Evolutionary conservation across 805 yeast genomes (phyloP).

Genomic region (Saccharomycopsis amapae): DNA sequence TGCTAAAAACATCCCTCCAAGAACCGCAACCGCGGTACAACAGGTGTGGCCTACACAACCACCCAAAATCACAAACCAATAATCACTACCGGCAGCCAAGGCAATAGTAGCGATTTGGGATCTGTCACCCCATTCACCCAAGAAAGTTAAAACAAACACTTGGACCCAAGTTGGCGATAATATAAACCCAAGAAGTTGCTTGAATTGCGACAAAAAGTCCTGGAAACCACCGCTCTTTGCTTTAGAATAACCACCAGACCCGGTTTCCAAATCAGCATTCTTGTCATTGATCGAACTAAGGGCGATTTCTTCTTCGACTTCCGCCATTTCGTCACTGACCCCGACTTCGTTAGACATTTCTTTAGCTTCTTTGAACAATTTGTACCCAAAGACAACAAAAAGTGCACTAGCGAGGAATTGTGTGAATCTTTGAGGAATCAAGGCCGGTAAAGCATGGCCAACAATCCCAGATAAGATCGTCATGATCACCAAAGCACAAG

Average conservation of each 20-base stretch:
- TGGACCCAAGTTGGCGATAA: slow-evolving; percentile 90
- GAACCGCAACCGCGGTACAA: slow-evolving; percentile 85
- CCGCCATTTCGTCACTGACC: slow-evolving; percentile 92
- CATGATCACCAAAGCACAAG: slow-evolving; percentile 80
- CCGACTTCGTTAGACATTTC: slow-evolving; percentile 77
- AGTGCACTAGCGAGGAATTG: slow-evolving; percentile 74
- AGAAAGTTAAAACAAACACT: slow-evolving; percentile 89
- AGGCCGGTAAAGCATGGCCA: slow-evolving; percentile 84
- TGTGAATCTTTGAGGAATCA: slow-evolving; percentile 74
- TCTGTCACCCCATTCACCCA: slow-evolving; percentile 99
- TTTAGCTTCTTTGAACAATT: slow-evolving; percentile 72
- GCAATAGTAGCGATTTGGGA: slow-evolving; percentile 98
- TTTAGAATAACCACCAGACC: background rate
- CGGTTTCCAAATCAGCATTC: slow-evolving; percentile 55
- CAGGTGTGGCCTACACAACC: slow-evolving; percentile 83
- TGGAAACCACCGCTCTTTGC: slow-evolving; percentile 21
- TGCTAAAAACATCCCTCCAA: slow-evolving; percentile 90
- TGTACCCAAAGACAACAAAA: slow-evolving; percentile 77
- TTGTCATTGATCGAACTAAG: slow-evolving; percentile 46
- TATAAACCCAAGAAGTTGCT: slow-evolving; percentile 51
- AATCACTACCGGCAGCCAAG: slow-evolving; percentile 94
- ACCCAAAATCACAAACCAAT: slow-evolving; percentile 83
- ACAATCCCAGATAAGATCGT: slow-evolving; percentile 83
- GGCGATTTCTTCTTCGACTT: slow-evolving; percentile 90
- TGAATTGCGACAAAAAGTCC: slow-evolving; percentile 32